These are phyloP conservation scores for Fusarium torulosum DNA, from an alignment of 2,329 filamentous ascomycete species.

Conservation along the genomic window DNA sequence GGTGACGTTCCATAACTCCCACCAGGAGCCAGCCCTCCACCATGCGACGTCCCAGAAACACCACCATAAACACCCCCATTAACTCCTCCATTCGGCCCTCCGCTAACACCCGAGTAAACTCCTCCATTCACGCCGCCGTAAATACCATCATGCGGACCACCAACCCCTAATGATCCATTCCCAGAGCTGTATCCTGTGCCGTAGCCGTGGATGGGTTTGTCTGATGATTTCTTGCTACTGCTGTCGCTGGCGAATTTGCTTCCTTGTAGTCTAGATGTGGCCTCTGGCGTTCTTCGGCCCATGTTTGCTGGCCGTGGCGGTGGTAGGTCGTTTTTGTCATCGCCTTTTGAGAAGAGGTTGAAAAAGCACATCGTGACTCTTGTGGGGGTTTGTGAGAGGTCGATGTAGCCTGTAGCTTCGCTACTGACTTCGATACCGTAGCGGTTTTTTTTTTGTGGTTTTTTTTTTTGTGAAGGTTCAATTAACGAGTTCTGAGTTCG, in stretches of 20 bases:
- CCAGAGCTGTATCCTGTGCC: conserved; percentile 22
- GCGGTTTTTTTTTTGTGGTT: too few species aligned
- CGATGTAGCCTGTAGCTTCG: too few species aligned
- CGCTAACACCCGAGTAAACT: conserved; percentile 24
- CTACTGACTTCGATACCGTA: too few species aligned
- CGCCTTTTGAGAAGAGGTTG: conserved; percentile 33
- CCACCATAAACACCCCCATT: conserved; percentile 35
- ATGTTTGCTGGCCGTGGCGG: conserved; percentile 14
- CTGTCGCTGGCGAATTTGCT: conserved; percentile 21
- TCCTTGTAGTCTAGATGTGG: conserved; percentile 29
- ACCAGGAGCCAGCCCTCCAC: conserved; percentile 21
- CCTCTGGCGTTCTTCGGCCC: conserved; percentile 31
- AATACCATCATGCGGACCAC: conserved; percentile 18
- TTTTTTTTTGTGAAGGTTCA: too few species aligned
- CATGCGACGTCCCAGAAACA: conserved; percentile 25
- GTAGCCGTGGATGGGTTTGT: conserved; percentile 8
- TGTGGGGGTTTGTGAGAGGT: background rate
- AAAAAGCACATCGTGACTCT: conserved; percentile 22
- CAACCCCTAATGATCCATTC: conserved; percentile 14
- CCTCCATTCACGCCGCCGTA: conserved; percentile 37
- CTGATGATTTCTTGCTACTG: conserved; percentile 18
- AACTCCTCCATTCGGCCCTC: conserved; percentile 25
- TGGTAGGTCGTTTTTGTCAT: conserved; percentile 19
- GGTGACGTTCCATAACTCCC: conserved; percentile 31
- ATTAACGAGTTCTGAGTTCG: background rate